Evolutionary conservation across 768 basidiomycete species (phyloP).

Genomic region (Udeniomyces megalosporus): DNA sequence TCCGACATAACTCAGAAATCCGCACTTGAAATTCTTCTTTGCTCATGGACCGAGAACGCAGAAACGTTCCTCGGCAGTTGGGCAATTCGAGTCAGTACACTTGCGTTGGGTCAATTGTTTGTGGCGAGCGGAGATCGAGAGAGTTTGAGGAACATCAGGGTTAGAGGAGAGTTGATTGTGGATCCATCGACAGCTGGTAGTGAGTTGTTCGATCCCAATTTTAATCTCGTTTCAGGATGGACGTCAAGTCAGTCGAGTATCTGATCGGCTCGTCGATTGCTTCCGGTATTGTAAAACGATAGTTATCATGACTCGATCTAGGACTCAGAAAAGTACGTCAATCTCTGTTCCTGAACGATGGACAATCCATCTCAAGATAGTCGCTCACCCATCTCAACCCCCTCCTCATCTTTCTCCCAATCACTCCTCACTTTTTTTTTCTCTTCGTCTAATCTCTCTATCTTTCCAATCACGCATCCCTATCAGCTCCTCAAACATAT

Average conservation of each 20-base stretch:
- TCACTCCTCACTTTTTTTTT: slow-evolving; percentile 39
- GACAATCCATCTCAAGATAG: no score
- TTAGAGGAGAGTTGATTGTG: slow-evolving; percentile 85
- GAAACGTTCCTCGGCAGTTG: slow-evolving; percentile 92
- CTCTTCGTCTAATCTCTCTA: not conserved
- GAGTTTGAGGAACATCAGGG: slow-evolving; percentile 48
- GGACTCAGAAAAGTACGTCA: slow-evolving; percentile 62
- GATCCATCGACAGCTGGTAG: slow-evolving; percentile 32
- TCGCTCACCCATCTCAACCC: no score
- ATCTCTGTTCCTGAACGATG: not conserved
- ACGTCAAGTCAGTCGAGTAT: not conserved
- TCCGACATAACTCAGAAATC: slow-evolving; percentile 35
- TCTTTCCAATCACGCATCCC: not conserved
- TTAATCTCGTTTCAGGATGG: no score
- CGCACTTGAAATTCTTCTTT: slow-evolving; percentile 72
- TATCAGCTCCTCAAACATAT: slow-evolving; percentile 48
- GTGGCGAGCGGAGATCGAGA: slow-evolving; percentile 31
- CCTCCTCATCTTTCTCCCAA: no score
- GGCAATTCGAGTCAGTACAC: slow-evolving; percentile 63
- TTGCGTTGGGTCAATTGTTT: slow-evolving; percentile 65
- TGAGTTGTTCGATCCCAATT: not conserved
- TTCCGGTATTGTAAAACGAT: slow-evolving; percentile 9
- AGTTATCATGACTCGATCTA: slow-evolving; percentile 96
- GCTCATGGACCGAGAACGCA: slow-evolving; percentile 86
- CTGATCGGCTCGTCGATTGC: not conserved